A percentile compares a stretch with the other conserved stretches of the same genome.
These are phyloP conservation scores for Corinectria fuckeliana DNA, from an alignment of 2,329 filamentous ascomycete genomes.

Conservation along the genomic window DNA sequence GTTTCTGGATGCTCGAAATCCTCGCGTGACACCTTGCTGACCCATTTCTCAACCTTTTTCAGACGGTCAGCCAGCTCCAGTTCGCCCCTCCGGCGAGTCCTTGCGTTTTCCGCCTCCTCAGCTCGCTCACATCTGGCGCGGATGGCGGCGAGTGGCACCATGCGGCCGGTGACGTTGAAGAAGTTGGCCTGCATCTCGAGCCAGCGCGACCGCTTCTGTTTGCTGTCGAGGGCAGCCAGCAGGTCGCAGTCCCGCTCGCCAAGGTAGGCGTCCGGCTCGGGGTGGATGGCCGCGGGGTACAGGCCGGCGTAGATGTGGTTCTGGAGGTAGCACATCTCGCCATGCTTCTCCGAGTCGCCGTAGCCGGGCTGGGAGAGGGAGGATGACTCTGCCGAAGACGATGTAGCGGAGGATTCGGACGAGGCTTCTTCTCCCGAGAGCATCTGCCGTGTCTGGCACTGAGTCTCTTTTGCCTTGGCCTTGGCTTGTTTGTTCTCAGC, in stretches of 20 bases:
- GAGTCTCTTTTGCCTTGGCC: slow-evolving; percentile 20
- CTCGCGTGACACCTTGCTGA: slow-evolving; percentile 19
- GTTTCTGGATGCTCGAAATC: slow-evolving; percentile 5
- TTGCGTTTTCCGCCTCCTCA: slow-evolving; percentile 26
- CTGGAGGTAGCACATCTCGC: slow-evolving; percentile 42
- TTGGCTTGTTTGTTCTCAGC: slow-evolving; percentile 31
- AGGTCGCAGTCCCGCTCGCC: slow-evolving; percentile 43
- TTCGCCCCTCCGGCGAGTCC: slow-evolving; percentile 5
- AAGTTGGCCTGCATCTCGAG: slow-evolving; percentile 53
- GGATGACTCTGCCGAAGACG: slow-evolving; percentile 11
- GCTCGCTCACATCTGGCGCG: slow-evolving; percentile 43
- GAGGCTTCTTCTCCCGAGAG: slow-evolving; percentile 39
- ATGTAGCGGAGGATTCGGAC: slow-evolving; percentile 21
- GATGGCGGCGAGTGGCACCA: slow-evolving; percentile 48
- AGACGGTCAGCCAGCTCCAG: slow-evolving; percentile 3
- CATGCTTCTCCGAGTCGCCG: slow-evolving; percentile 25
- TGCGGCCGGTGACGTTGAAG: slow-evolving; percentile 50
- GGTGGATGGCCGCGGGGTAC: slow-evolving; percentile 37
- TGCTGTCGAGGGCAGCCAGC: slow-evolving; percentile 45
- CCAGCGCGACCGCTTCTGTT: slow-evolving; percentile 44
- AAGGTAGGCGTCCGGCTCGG: slow-evolving; percentile 35
- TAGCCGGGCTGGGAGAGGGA: slow-evolving; percentile 26
- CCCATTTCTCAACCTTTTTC: slow-evolving; percentile 31
- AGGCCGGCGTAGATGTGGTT: slow-evolving; percentile 40
- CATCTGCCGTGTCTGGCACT: slow-evolving; percentile 7